Evolutionary conservation across 2,329 filamentous ascomycete species (phyloP).

Genomic region (Diaporthe sp.): DNA sequence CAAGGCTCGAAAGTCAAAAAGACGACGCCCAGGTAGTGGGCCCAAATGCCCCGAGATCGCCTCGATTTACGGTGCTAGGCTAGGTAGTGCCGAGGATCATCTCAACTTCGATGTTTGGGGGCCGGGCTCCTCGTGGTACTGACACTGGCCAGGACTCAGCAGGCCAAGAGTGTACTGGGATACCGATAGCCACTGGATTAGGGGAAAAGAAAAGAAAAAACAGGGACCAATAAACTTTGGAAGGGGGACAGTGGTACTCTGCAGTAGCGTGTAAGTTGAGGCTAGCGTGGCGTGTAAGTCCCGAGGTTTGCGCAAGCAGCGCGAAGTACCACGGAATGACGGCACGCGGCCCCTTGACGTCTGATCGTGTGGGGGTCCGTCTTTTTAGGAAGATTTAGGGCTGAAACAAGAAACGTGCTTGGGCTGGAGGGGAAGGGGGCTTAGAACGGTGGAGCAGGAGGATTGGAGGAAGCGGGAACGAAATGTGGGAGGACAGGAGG

Average conservation of each 20-base stretch:
- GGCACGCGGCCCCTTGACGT: slow-evolving; percentile 31
- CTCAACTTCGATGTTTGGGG: neutral
- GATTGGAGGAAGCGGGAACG: slow-evolving; percentile 5
- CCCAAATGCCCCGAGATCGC: neutral
- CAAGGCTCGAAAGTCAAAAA: slow-evolving; percentile 9
- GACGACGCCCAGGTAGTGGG: neutral
- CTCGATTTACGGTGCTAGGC: slow-evolving; percentile 16
- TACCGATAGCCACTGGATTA: neutral
- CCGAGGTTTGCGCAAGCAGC: slow-evolving; percentile 1
- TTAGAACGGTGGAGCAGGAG: slow-evolving; percentile 3
- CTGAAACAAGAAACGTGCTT: slow-evolving; percentile 27
- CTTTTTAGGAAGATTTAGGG: slow-evolving; percentile 27
- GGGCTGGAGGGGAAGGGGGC: neutral
- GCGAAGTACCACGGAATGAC: slow-evolving; percentile 20
- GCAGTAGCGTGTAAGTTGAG: neutral
- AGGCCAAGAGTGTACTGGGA: neutral
- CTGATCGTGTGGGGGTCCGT: slow-evolving; percentile 26
- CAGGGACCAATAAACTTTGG: neutral
- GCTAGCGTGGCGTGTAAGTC: neutral
- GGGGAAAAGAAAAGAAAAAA: neutral
- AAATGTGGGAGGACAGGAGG: neutral
- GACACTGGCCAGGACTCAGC: neutral
- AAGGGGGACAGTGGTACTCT: neutral
- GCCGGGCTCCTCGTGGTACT: neutral
- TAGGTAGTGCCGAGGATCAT: slow-evolving; percentile 13